These are phyloP conservation scores for Moricandia arvensis DNA, from an alignment of 345 rosid species.

Conservation along the genomic window DNA sequence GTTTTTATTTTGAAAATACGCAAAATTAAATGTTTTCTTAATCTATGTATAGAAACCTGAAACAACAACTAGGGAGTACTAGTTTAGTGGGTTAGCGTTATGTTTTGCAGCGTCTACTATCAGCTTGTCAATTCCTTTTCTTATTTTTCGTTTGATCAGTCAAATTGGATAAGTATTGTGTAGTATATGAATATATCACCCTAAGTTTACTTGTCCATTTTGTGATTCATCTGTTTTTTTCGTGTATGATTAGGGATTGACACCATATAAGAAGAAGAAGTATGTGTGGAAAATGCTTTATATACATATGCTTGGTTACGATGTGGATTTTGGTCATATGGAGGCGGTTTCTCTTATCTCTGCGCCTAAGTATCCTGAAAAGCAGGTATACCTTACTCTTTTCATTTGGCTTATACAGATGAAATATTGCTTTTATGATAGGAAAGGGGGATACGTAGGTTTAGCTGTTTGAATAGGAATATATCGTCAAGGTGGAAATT, in stretches of 20 bases:
- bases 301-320: constrained; percentile 92
- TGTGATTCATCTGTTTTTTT: neutral
- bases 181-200: neutral
- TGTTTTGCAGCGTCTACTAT: neutral
- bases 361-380: constrained; percentile 97
- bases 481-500: constrained; percentile 1
- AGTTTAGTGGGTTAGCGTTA: neutral
- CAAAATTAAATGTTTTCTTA: too few species aligned
- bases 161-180: neutral
- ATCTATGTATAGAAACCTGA: too few species aligned
- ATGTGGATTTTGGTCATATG: constrained; percentile 99
- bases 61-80: too few species aligned
- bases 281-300: constrained; percentile 99
- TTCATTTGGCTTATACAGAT: constrained; percentile 12
- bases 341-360: constrained; percentile 99
- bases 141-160: too few species aligned
- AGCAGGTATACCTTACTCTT: constrained; percentile 71
- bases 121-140: too few species aligned
- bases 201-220: neutral
- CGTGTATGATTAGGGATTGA: constrained; percentile 58
- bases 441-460: constrained; percentile 2
- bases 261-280: constrained; percentile 96
- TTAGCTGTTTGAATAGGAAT: neutral
- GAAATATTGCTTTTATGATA: neutral
- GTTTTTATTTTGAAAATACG: too few species aligned